Base-by-base conservation (phyloP, 179 eudicot species). In the Carnegiea gigantea region DNA sequence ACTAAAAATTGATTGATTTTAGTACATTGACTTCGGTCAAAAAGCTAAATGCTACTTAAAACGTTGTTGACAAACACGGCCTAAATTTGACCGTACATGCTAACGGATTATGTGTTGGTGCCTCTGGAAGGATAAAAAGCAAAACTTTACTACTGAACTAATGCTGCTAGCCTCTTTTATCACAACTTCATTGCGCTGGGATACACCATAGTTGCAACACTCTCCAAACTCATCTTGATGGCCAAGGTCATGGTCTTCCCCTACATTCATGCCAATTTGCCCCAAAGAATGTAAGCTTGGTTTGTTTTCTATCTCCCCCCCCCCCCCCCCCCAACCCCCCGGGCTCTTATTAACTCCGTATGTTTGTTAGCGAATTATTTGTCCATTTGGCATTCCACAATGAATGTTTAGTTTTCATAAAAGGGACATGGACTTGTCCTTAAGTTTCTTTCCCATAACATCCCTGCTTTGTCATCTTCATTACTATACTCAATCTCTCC, bases 91-190 rank as follows among this genome's bases (percentile, higher is more conserved):
- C 62, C 43, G 44, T 57, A 9, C 51, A 62, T 71, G 59, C 75
- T 62, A 73, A 30, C 75, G 65, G 82, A 81, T 48, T 30, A 28
- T 60, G 33, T 75, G 15, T 64, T 48, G 26, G 64, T 43, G 17
- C 46, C 92, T 92, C n/a, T 94, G 95, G 98, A 93, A 91, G 86
- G 87, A 92, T 83, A 90, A 81, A 83, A 92, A 75, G 89, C 90
- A 86, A 84, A 91, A 94, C 54, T 84, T 91, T 33, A 84, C 86
- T 33, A 77, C 86, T 40, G 28, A 88, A 48, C 80, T 92, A 33
- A 57, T 91, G 78, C 82, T 94, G 83, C 78, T 85, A 73, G 92
- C 95, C 48, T 28, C 30, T 82, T 92, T 82, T 92, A 92, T 84
- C 87, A 87, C 90, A 88, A 89, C 84, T 94, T 92, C 49, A 82